Percentiles rank a stretch among this genome's conserved stretches.
phyloP scores from a whole-genome alignment of 371 early-diverging fungal species.

The Rhizopus sp. region DNA sequence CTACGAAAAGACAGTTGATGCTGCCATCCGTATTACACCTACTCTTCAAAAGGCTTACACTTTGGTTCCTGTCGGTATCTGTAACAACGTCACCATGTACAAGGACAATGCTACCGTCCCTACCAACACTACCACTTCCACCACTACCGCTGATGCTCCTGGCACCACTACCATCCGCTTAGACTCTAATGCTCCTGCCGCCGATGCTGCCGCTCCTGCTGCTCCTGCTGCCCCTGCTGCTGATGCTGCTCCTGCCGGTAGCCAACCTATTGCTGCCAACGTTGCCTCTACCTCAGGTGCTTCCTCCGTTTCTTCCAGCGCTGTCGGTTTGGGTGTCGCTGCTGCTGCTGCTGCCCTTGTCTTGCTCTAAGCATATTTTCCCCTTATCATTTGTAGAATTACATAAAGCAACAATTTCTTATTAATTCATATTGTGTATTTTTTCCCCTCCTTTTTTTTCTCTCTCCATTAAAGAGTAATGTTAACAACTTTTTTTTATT shows the following conservation, averaged over 20 bases:
- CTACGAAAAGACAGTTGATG: slow-evolving; percentile 38
- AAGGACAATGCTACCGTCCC: slow-evolving; percentile 21
- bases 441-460: neutral
- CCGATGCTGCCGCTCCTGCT: slow-evolving; percentile 2
- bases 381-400: no score
- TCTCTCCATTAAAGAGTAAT: neutral
- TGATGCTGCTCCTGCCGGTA: neutral
- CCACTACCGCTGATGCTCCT: slow-evolving; percentile 8
- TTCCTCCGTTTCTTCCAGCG: slow-evolving; percentile 11
- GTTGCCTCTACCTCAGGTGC: slow-evolving; percentile 10
- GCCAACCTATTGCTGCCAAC: slow-evolving; percentile 4
- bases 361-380: slow-evolving; percentile 12
- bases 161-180: slow-evolving; percentile 5
- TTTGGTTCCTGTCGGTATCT: slow-evolving; percentile 30
- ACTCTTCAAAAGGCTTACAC: slow-evolving; percentile 29
- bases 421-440: no score
- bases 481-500: slow-evolving; percentile 1
- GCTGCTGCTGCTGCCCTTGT: slow-evolving; percentile 12
- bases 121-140: slow-evolving; percentile 4
- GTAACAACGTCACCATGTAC: slow-evolving; percentile 29
- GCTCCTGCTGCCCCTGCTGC: slow-evolving; percentile 8
- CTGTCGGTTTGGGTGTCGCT: slow-evolving; percentile 18
- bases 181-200: slow-evolving; percentile 7
- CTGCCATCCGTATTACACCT: slow-evolving; percentile 41
- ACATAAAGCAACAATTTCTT: neutral